Percentiles rank a stretch among this genome's conserved stretches.
phyloP scores from a whole-genome alignment of 257 asterid species.

The Ilex aquifolium region DNA sequence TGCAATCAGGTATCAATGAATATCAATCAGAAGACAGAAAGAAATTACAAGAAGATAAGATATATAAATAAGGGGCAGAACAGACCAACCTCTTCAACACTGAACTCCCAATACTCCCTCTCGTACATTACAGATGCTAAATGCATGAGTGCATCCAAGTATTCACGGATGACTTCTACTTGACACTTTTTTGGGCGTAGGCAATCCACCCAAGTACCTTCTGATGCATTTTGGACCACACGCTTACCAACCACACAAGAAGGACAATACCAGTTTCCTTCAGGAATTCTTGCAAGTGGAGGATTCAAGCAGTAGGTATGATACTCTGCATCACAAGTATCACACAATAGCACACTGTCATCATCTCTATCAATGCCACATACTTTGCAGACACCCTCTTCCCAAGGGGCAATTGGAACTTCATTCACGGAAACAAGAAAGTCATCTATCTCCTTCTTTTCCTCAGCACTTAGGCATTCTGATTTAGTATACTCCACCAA shows the following conservation, averaged over 20 bases:
- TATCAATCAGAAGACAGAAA: no score
- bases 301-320: slow-evolving; percentile 3
- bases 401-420: slow-evolving; percentile 8
- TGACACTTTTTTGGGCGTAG: background rate
- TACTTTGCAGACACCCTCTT: slow-evolving; percentile 5
- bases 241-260: background rate
- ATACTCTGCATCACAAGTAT: slow-evolving; percentile 8
- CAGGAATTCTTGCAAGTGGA: background rate
- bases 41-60: background rate
- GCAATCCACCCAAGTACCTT: background rate
- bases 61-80: background rate
- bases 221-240: background rate
- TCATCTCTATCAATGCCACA: slow-evolving; percentile 8
- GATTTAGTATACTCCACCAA: background rate
- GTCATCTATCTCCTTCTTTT: background rate
- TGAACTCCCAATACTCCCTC: slow-evolving; percentile 1
- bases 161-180: background rate
- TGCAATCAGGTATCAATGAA: no score
- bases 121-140: background rate
- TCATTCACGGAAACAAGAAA: background rate
- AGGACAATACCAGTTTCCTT: slow-evolving; percentile 7
- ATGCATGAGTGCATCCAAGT: background rate
- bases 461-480: background rate
- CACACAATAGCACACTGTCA: background rate
- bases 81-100: slow-evolving; percentile 2